phyloP scores from a whole-genome alignment of 495 filamentous ascomycete species.

The Cryomyces minteri region DNA sequence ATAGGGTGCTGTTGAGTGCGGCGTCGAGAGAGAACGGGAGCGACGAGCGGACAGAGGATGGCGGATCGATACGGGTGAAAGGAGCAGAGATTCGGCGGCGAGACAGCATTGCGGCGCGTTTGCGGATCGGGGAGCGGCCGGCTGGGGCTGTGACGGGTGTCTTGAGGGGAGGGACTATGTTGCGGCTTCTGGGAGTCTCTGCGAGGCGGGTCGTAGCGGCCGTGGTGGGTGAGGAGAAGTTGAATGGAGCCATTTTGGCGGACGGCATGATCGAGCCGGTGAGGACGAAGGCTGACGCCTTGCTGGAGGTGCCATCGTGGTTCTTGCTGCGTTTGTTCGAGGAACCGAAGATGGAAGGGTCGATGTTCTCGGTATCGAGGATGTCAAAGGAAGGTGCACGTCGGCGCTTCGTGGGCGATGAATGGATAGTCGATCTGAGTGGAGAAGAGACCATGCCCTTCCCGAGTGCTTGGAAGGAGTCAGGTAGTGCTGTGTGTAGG shows the following conservation, averaged over 20 bases:
- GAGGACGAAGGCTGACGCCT: conserved; percentile 8
- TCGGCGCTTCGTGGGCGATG: conserved; percentile 22
- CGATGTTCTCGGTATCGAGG: conserved; percentile 58
- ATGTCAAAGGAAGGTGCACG: conserved; percentile 20
- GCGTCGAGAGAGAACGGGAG: conserved; percentile 63
- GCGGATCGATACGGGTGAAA: conserved; percentile 43
- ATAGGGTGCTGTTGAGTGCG: conserved; percentile 51
- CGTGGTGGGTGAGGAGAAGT: not conserved
- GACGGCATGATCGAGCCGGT: conserved; percentile 21
- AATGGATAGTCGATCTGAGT: conserved; percentile 8
- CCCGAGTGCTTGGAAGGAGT: conserved; percentile 1
- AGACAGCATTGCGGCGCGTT: conserved; percentile 42
- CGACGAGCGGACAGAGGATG: conserved; percentile 15
- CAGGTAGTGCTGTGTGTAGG: conserved; percentile 1
- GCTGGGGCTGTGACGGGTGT: conserved; percentile 25
- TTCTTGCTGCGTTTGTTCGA: conserved; percentile 52
- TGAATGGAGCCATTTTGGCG: not conserved
- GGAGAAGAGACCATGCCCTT: conserved; percentile 6
- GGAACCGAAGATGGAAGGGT: conserved; percentile 41
- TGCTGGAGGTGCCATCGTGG: conserved; percentile 20
- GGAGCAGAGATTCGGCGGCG: conserved; percentile 35
- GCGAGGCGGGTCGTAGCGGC: not conserved
- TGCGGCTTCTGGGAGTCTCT: not conserved
- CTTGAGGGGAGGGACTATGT: not conserved
- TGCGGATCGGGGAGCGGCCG: conserved; percentile 41